These are phyloP conservation scores for Fusarium albosuccineum DNA, from an alignment of 2,329 filamentous ascomycete genomes.

Conservation along the genomic window DNA sequence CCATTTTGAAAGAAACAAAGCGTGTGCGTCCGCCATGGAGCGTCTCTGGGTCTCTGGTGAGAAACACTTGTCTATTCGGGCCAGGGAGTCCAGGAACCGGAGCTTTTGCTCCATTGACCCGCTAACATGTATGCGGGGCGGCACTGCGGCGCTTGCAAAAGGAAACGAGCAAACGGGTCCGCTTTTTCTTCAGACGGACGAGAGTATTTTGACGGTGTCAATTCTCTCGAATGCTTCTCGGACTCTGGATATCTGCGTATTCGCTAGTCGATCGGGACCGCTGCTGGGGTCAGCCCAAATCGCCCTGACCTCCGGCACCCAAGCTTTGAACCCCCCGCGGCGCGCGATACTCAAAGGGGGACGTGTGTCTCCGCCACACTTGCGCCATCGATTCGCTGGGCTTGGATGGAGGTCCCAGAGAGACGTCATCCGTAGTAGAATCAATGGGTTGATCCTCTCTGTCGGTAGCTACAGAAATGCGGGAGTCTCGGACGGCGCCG, in stretches of 20 bases:
- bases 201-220: slow-evolving; percentile 3
- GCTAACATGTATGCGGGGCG: slow-evolving; percentile 47
- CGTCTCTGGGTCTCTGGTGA: slow-evolving; percentile 36
- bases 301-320: neutral
- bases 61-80: slow-evolving; percentile 45
- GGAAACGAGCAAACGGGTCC: slow-evolving; percentile 28
- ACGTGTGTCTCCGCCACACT: slow-evolving; percentile 33
- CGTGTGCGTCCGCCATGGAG: slow-evolving; percentile 46
- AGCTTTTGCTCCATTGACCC: slow-evolving; percentile 52
- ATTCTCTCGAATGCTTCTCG: neutral
- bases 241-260: neutral
- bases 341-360: slow-evolving; percentile 7
- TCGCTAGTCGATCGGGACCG: slow-evolving; percentile 11
- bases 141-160: slow-evolving; percentile 50
- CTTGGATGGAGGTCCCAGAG: slow-evolving; percentile 16
- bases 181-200: slow-evolving; percentile 23
- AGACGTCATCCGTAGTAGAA: slow-evolving; percentile 6
- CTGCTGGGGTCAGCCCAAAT: slow-evolving; percentile 8
- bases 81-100: slow-evolving; percentile 46
- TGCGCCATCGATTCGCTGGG: slow-evolving; percentile 31
- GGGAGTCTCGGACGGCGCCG: slow-evolving; percentile 26
- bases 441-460: slow-evolving; percentile 12
- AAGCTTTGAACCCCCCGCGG: slow-evolving; percentile 1
- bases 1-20: slow-evolving; percentile 50
- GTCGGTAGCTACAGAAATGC: slow-evolving; percentile 1